Evolutionary conservation across 2,329 filamentous ascomycete species (phyloP), one percentile per base, ranked within the genome.

Genomic region (Amesomyces nigricolor): DNA sequence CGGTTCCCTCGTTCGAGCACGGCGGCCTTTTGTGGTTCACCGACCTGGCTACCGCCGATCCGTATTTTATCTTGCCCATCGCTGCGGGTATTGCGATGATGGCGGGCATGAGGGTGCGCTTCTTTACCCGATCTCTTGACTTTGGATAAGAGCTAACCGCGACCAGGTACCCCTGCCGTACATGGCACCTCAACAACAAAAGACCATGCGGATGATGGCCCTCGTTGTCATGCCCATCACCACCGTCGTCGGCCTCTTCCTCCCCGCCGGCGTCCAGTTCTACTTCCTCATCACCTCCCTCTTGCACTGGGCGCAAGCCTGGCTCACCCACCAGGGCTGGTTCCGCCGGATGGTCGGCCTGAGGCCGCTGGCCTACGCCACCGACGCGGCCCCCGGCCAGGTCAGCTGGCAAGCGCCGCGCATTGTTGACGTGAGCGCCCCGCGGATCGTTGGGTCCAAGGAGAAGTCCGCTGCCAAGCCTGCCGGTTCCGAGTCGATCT

Each of bases 21-120:
- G 88, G 88, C 32, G 86, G 88, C 2, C 72, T 85, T 37, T 72
- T 85, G 40, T 99, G 94, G 94, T 81, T 97, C 62, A 72, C 75
- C 1, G 88, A 97, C 69, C 71, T 99, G 59, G 86, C 89, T 0
- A 67, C 83, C 19, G 70, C 81, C 2, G 94, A 99, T 70, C 92
- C 94, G 0, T 86, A 78, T 64, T 92, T 82, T 63, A 69, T 94
- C 40, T 73, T 97, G 32, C 94, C 94, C 1, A 60, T 82, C 2
- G 55, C 78, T 1, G 82, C 84, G 3, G 78, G 83, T 1, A 70
- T 67, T 7, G 66, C 82, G 52, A 78, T 87, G 70, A 80, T 78
- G 62, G 62, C 75, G 29, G 78, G 82, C 49, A 72, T 89, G 54
- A 77, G 75, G 73, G 83, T 85, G 73, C 57, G 76, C 72, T 13